A percentile compares a stretch with the other conserved stretches of the same genome.
Evolutionary conservation across 345 rosid species (phyloP).

Genomic region (Draba incana): DNA sequence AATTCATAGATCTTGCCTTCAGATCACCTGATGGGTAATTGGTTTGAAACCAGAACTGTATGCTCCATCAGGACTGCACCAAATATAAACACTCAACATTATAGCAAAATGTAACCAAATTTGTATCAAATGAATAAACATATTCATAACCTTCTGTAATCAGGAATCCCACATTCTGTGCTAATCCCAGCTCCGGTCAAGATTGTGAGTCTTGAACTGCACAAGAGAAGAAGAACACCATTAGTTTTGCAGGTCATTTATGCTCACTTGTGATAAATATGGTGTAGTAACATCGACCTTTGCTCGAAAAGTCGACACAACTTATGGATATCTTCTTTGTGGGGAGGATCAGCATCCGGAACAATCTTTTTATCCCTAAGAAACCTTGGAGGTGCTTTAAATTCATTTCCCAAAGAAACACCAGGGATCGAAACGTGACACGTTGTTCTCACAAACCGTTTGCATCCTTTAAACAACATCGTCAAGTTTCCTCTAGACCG

Average conservation of each 20-base stretch:
- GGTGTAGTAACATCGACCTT: conserved; percentile 48
- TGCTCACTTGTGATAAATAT: neutral
- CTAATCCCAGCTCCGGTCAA: conserved; percentile 95
- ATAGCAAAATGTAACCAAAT: conserved; percentile 4
- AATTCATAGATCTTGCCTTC: conserved; percentile 55
- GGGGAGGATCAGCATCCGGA: conserved; percentile 88
- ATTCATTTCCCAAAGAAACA: conserved; percentile 37
- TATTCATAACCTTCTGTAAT: conserved; percentile 77
- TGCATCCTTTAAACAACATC: conserved; percentile 36
- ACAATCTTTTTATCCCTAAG: conserved; percentile 62
- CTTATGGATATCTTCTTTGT: conserved; percentile 52
- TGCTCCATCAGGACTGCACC: conserved; percentile 94
- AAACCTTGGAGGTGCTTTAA: conserved; percentile 41
- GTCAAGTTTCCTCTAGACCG: conserved; percentile 34
- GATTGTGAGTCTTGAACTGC: conserved; percentile 70
- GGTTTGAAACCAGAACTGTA: conserved; percentile 95
- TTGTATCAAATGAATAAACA: conserved; percentile 7
- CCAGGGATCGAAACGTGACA: conserved; percentile 63
- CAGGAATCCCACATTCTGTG: conserved; percentile 96
- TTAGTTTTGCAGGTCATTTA: neutral
- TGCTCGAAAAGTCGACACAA: conserved; percentile 67
- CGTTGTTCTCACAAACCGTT: conserved; percentile 54
- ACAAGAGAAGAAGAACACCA: conserved; percentile 14
- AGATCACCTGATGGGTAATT: conserved; percentile 96
- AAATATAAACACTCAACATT: neutral